phyloP scores from a whole-genome alignment of 2,329 filamentous ascomycete genomes.

The Penicillium janthinellum region DNA sequence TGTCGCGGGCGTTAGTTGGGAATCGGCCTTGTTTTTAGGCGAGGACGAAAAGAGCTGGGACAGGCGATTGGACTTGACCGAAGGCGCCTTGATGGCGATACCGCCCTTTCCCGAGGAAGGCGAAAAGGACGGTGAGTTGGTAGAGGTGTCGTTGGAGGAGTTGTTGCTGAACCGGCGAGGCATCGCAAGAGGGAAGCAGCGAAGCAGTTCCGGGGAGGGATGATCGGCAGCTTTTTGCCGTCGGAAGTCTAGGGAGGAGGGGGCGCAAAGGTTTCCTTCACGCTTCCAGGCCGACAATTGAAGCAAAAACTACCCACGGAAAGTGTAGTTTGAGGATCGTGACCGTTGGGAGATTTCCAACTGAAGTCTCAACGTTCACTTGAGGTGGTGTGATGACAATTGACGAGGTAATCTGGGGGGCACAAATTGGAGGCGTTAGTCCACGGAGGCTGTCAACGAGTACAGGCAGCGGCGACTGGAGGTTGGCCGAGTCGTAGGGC shows the following conservation, averaged over 20 bases:
- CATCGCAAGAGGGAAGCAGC: constrained; percentile 54
- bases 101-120: constrained; percentile 58
- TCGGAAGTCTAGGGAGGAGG: constrained; percentile 9
- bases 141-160: constrained; percentile 57
- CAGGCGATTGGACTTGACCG: constrained; percentile 71
- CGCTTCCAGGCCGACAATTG: constrained; percentile 14
- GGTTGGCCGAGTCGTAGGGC: background rate
- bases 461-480: background rate
- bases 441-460: background rate
- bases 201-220: constrained; percentile 9
- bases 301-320: constrained; percentile 20
- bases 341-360: background rate
- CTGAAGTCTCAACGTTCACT: background rate
- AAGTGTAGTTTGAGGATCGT: background rate
- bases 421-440: constrained; percentile 5
- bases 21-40: constrained; percentile 70
- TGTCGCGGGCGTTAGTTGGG: constrained; percentile 54
- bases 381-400: constrained; percentile 1
- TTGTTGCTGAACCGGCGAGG: constrained; percentile 64
- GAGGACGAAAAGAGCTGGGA: constrained; percentile 81
- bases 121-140: constrained; percentile 53
- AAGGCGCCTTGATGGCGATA: constrained; percentile 50
- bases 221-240: constrained; percentile 15
- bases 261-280: constrained; percentile 10
- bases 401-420: constrained; percentile 6